Base-by-base conservation (phyloP, 1,139 yeast species). In the Geotrichum fermentans region DNA sequence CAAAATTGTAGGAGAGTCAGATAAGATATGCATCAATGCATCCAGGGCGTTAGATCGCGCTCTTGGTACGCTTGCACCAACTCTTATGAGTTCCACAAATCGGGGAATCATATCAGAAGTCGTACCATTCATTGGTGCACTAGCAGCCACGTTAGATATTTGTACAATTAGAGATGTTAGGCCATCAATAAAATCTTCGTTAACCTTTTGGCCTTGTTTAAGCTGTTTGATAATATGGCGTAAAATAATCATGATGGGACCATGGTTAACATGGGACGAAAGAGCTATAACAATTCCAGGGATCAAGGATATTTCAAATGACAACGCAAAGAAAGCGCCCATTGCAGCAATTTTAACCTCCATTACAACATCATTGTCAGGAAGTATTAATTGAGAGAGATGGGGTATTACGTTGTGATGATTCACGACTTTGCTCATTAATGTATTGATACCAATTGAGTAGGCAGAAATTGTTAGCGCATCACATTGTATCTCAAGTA, bases 241-340 rank as follows among this genome's bases (percentile, higher is more conserved):
- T 35, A 90, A 66, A 40, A 83, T 75, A 59, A 86, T 90, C 68
- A 83, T 86, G 37, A 90, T 62, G 5, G 81, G 68, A 0, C 97
- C 97, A 65, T 90, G 96, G 51, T 82, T 81, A 32, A 89, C 89
- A 61, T 88, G 88, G 4, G 94, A 97, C n/a, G 94, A 88, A 58
- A 89, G 67, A n/a, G 87, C 80, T 52, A 88, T 74, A 50, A 89
- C 74, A 32, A 90, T 74, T 56, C 89, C 97, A 42, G 83, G 75
- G 20, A 92, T 82, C 78, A 90, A 83, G 2, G 77, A 75, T 45
- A 80, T 78, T 59, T 81, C 82, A 40, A 77, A 71, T 2, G 95
- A 78, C 16, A 88, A 79, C 53, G 82, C 78, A 55, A 86, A 87
- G 52, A 90, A 72, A 0, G 92, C 78, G 55, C 79, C 79, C 45